These are phyloP conservation scores for Schwanniomyces polymorphus DNA, from an alignment of 805 yeast genomes.

Conservation along the genomic window DNA sequence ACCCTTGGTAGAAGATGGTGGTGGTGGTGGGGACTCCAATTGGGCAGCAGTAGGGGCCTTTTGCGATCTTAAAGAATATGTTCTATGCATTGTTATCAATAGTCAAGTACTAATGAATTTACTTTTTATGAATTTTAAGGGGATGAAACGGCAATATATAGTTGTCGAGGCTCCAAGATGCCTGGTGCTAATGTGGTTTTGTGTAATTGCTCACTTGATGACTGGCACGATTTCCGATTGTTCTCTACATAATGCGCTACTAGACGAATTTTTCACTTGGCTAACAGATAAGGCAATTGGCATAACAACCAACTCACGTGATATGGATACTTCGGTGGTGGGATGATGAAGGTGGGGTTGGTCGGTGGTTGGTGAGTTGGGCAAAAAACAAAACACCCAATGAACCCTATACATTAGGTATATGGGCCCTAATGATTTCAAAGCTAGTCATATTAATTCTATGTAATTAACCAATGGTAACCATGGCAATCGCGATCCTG, in stretches of 20 bases:
- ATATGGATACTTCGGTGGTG: not conserved
- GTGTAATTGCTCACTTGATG: slow-evolving; percentile 6
- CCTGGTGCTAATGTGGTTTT: not conserved
- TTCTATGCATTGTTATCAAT: slow-evolving; percentile 78
- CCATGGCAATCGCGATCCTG: not conserved
- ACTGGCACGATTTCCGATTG: slow-evolving; percentile 2
- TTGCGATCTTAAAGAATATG: slow-evolving; percentile 90
- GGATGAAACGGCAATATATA: slow-evolving; percentile 2
- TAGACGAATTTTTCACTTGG: not conserved
- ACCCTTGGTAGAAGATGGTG: slow-evolving; percentile 85
- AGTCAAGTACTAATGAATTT: not conserved
- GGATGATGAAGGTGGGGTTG: not conserved
- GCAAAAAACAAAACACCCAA: not conserved
- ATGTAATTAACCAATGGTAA: not conserved
- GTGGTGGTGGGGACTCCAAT: slow-evolving; percentile 92
- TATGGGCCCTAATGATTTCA: too few relatives aligned
- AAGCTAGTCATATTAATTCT: too few relatives aligned
- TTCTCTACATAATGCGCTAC: slow-evolving; percentile 1
- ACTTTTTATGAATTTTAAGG: not conserved
- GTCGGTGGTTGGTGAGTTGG: not conserved
- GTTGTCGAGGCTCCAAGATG: not conserved
- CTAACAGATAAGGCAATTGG: not conserved
- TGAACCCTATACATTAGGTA: not conserved
- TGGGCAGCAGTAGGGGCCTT: slow-evolving; percentile 98
- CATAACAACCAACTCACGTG: not conserved